Percentiles rank a stretch among this genome's conserved stretches.
phyloP scores from a whole-genome alignment of 2,329 filamentous ascomycete genomes.

The Geosmithia flava region DNA sequence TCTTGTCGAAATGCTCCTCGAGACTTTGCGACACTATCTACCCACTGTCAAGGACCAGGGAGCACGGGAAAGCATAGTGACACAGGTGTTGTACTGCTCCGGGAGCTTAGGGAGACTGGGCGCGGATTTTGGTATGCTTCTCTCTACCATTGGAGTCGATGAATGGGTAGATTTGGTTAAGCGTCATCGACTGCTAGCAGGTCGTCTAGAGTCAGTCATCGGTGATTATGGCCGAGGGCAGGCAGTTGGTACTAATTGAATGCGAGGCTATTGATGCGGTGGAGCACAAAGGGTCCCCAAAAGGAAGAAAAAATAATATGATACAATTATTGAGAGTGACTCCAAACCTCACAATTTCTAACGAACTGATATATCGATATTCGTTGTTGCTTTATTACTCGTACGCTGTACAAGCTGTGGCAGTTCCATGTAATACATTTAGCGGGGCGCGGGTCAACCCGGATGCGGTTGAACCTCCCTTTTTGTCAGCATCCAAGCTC shows the following conservation, averaged over 20 bases:
- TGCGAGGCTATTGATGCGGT: not conserved
- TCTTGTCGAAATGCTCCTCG: constrained; percentile 67
- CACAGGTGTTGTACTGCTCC: constrained; percentile 86
- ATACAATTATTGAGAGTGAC: not conserved
- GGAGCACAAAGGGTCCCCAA: not conserved
- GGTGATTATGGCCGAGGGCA: constrained; percentile 29
- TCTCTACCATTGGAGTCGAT: constrained; percentile 46
- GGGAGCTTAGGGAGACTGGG: constrained; percentile 82
- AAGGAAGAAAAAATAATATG: not conserved
- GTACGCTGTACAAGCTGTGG: not conserved
- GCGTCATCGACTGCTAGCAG: constrained; percentile 75
- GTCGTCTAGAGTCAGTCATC: constrained; percentile 59
- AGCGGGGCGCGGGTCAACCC: not conserved
- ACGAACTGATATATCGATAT: not conserved
- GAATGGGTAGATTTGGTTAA: constrained; percentile 87
- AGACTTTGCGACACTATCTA: constrained; percentile 64
- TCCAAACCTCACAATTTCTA: not conserved
- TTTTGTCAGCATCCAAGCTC: not conserved
- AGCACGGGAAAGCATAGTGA: constrained; percentile 75
- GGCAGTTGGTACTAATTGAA: constrained; percentile 1
- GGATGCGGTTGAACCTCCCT: not conserved
- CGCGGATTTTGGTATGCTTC: constrained; percentile 82
- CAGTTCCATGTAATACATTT: not conserved
- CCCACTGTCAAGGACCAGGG: constrained; percentile 71
- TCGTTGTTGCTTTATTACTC: not conserved